Percentiles rank a stretch among this genome's conserved stretches.
Evolutionary conservation across 2,329 filamentous ascomycete species (phyloP).

Genomic region (Botryotinia calthae): DNA sequence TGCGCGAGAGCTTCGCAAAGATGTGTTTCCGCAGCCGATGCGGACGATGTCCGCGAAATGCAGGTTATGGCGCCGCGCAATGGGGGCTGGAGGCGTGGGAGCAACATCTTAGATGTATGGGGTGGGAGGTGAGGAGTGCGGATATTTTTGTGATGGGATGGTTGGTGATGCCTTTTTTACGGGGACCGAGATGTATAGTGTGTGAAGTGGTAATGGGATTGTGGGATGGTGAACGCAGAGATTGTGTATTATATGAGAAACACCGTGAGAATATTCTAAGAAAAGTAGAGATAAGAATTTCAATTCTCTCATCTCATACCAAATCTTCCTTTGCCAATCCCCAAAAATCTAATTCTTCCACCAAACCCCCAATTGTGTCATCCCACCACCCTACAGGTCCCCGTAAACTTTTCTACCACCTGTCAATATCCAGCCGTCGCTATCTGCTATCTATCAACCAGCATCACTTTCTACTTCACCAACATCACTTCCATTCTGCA

Average conservation of each 20-base stretch:
- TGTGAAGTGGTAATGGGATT: not conserved
- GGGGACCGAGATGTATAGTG: not conserved
- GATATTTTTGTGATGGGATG: constrained; percentile 16
- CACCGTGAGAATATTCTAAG: not conserved
- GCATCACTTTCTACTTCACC: not conserved
- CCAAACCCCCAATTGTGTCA: constrained; percentile 9
- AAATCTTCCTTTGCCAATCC: not conserved
- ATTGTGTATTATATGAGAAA: no score
- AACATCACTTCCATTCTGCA: not conserved
- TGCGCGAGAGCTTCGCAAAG: constrained; percentile 36
- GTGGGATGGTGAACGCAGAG: not conserved
- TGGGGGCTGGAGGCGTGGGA: constrained; percentile 46
- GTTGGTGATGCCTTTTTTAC: constrained; percentile 13
- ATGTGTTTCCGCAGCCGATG: constrained; percentile 23
- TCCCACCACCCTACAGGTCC: not conserved
- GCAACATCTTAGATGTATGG: constrained; percentile 40
- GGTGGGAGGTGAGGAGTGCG: not conserved
- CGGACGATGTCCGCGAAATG: constrained; percentile 28
- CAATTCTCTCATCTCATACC: no score
- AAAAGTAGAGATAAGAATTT: not conserved
- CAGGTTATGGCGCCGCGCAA: constrained; percentile 42
- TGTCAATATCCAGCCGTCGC: constrained; percentile 19
- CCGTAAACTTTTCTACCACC: constrained; percentile 19
- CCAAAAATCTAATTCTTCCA: not conserved
- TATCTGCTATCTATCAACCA: not conserved